Percentiles rank a stretch among this genome's conserved stretches.
phyloP scores from a whole-genome alignment of 75 land plant species.

The Sequoia sempervirens region DNA sequence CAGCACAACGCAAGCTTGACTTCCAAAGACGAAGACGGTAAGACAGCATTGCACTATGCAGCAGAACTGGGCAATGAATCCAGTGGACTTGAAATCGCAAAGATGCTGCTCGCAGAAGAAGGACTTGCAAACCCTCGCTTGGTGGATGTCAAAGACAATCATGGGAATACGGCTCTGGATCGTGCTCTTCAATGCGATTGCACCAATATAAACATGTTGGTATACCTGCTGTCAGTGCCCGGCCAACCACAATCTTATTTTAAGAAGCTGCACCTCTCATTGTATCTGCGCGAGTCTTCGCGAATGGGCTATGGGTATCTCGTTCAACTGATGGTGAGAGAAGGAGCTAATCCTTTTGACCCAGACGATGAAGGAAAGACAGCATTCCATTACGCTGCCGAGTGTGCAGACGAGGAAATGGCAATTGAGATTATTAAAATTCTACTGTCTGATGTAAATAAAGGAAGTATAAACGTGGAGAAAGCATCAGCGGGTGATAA shows the following conservation, averaged over 20 bases:
- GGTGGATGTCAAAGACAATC: not conserved
- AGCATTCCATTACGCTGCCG: not conserved
- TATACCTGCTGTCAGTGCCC: not conserved
- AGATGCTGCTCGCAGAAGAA: not conserved
- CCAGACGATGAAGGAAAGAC: not conserved
- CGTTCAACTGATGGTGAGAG: not conserved
- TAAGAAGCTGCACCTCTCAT: not conserved
- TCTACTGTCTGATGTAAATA: too few relatives aligned
- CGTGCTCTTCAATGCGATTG: not conserved
- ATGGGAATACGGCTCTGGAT: not conserved
- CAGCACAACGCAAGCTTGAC: not conserved
- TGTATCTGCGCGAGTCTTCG: not conserved
- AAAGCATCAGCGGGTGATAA: not conserved
- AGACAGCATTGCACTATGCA: not conserved
- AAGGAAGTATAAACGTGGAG: too few relatives aligned
- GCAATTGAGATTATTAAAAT: too few relatives aligned
- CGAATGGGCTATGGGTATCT: not conserved
- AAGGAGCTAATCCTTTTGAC: not conserved
- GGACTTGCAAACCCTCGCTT: not conserved
- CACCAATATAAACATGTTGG: not conserved
- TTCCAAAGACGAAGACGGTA: not conserved
- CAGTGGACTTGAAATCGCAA: too few relatives aligned
- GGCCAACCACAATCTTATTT: not conserved
- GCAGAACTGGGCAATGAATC: too few relatives aligned
- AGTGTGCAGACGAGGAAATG: not conserved